A percentile compares a stretch with the other conserved stretches of the same genome.
Evolutionary conservation across 176 grass and related monocot genomes (phyloP).

Genomic region (Cenchrus purpureus): DNA sequence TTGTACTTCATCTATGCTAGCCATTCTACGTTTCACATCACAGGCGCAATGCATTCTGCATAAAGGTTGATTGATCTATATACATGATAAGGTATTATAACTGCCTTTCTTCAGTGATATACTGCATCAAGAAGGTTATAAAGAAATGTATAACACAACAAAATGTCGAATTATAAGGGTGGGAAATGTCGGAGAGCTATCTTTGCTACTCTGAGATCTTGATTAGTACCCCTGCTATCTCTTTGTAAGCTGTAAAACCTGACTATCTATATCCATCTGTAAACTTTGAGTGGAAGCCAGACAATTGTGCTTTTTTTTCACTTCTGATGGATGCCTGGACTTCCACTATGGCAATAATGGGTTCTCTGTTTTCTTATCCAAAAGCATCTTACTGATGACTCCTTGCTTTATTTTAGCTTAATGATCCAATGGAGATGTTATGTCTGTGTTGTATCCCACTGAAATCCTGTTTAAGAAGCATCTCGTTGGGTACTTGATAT

Average conservation of each 20-base stretch:
- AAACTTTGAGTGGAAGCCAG: not conserved
- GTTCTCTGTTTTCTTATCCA: not conserved
- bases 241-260: not conserved
- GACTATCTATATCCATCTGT: not conserved
- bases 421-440: not conserved
- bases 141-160: not conserved
- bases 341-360: conserved; percentile 22
- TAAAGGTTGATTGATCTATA: too few relatives aligned
- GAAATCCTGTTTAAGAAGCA: not conserved
- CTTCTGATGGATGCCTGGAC: conserved; percentile 16
- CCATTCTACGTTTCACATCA: too few relatives aligned
- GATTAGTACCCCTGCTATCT: not conserved
- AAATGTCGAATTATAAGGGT: not conserved
- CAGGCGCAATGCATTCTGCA: too few relatives aligned
- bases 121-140: not conserved
- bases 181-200: not conserved
- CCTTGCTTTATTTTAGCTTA: not conserved
- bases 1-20: too few relatives aligned
- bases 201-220: not conserved
- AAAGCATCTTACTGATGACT: not conserved
- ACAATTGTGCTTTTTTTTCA: not conserved
- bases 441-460: not conserved
- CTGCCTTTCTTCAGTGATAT: not conserved
- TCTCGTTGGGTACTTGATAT: not conserved
- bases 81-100: not conserved